phyloP scores from a whole-genome alignment of 441 rosid genomes.

The Viola pubescens region DNA sequence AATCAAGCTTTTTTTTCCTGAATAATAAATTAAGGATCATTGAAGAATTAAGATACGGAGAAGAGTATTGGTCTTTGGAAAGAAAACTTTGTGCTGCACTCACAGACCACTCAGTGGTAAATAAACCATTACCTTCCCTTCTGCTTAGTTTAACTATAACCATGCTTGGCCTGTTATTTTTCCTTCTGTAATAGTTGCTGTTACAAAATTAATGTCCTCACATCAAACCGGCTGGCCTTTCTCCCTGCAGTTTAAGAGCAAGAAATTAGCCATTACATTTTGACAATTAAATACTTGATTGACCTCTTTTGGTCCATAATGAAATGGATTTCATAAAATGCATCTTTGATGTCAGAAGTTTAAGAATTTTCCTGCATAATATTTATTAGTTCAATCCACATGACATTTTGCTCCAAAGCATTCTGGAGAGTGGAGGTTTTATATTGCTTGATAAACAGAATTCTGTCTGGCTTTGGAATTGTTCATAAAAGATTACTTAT shows the following conservation, averaged over 20 bases:
- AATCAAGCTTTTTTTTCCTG: conserved; percentile 10
- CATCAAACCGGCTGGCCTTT: too few species aligned
- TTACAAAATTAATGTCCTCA: background rate
- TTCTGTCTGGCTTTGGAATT: too few species aligned
- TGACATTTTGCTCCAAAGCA: background rate
- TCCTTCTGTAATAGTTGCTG: background rate
- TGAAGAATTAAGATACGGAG: conserved; percentile 58
- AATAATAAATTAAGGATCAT: conserved; percentile 39
- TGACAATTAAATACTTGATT: background rate
- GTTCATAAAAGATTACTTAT: too few species aligned
- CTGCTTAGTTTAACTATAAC: background rate
- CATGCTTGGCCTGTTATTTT: conserved; percentile 1
- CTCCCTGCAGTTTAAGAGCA: too few species aligned
- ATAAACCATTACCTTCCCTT: conserved; percentile 5
- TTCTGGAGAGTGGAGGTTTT: background rate
- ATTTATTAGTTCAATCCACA: background rate
- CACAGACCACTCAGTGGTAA: conserved; percentile 40
- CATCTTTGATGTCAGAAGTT: background rate
- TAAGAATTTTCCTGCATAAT: background rate
- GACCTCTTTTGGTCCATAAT: background rate
- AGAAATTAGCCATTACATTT: too few species aligned
- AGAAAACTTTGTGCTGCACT: conserved; percentile 75
- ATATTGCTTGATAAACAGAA: too few species aligned
- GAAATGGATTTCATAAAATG: background rate
- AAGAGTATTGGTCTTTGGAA: conserved; percentile 84